phyloP scores from a whole-genome alignment of 2,329 filamentous ascomycete genomes.

The Magnaporthiopsis incrustans region DNA sequence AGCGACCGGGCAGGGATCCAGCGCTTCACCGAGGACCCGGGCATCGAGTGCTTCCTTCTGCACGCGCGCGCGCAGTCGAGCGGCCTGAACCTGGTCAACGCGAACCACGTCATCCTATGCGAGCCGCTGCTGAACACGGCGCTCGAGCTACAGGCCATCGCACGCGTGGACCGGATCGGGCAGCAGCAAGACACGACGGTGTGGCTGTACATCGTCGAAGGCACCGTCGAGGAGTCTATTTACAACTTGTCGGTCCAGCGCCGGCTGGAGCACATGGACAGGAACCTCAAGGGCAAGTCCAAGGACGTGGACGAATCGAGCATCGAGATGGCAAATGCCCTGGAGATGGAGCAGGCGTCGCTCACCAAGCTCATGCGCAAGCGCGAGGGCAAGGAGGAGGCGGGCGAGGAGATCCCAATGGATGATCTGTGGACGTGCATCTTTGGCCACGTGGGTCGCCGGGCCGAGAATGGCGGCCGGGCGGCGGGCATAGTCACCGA shows the following conservation, averaged over 20 bases:
- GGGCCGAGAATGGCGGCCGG: not conserved
- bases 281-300: conserved; percentile 26
- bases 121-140: conserved; percentile 91
- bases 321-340: conserved; percentile 76
- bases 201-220: conserved; percentile 89
- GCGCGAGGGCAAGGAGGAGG: conserved; percentile 54
- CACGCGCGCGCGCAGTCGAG: conserved; percentile 84
- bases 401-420: conserved; percentile 72
- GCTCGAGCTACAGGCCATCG: conserved; percentile 89
- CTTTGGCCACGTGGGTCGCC: conserved; percentile 52
- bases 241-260: conserved; percentile 77
- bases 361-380: conserved; percentile 64
- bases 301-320: conserved; percentile 20
- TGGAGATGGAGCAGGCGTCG: conserved; percentile 69
- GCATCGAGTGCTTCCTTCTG: conserved; percentile 74
- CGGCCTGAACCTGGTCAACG: conserved; percentile 85
- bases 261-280: conserved; percentile 68
- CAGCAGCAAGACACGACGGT: conserved; percentile 83
- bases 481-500: too few species aligned
- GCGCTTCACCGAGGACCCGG: conserved; percentile 67
- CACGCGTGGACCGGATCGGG: conserved; percentile 89
- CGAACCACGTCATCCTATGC: conserved; percentile 88
- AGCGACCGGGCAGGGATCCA: conserved; percentile 61
- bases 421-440: conserved; percentile 84
- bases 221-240: conserved; percentile 86